phyloP scores from a whole-genome alignment of 2,329 filamentous ascomycete species.

The Fusarium sp. region DNA sequence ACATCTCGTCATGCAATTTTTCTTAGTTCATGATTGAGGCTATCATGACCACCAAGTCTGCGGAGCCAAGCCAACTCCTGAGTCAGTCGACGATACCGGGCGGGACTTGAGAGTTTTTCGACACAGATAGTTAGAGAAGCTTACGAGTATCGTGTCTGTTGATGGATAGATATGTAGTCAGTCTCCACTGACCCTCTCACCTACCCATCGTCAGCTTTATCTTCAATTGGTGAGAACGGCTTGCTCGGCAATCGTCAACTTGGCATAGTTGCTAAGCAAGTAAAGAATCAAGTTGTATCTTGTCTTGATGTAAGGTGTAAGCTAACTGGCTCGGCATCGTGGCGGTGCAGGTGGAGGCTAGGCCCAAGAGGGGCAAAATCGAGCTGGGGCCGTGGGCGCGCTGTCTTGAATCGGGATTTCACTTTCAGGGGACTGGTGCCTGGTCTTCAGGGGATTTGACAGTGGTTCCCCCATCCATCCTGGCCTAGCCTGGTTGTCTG shows the following conservation, averaged over 20 bases:
- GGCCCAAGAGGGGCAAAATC: constrained; percentile 10
- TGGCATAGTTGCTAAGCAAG: constrained; percentile 36
- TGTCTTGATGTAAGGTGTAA: constrained; percentile 35
- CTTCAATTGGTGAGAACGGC: constrained; percentile 41
- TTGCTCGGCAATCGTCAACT: constrained; percentile 41
- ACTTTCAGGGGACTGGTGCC: constrained; percentile 30
- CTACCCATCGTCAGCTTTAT: constrained; percentile 26
- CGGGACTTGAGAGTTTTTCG: constrained; percentile 4
- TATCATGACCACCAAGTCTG: constrained; percentile 13
- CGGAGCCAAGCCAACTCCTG: constrained; percentile 19
- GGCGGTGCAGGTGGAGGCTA: constrained; percentile 41
- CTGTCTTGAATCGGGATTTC: constrained; percentile 19
- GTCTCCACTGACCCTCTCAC: constrained; percentile 33
- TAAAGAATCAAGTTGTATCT: constrained; percentile 21
- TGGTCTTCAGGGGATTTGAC: constrained; percentile 15
- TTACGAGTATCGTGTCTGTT: constrained; percentile 29
- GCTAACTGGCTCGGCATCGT: constrained; percentile 42
- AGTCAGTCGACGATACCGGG: constrained; percentile 20
- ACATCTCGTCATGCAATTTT: neutral
- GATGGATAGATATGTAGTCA: constrained; percentile 15
- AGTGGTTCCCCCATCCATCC: constrained; percentile 9
- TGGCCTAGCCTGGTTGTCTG: constrained; percentile 4
- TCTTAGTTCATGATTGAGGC: constrained; percentile 6
- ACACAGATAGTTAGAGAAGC: constrained; percentile 1
- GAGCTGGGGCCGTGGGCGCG: constrained; percentile 3